phyloP scores from a whole-genome alignment of 768 basidiomycete genomes.

The Mrakia blollopis region DNA sequence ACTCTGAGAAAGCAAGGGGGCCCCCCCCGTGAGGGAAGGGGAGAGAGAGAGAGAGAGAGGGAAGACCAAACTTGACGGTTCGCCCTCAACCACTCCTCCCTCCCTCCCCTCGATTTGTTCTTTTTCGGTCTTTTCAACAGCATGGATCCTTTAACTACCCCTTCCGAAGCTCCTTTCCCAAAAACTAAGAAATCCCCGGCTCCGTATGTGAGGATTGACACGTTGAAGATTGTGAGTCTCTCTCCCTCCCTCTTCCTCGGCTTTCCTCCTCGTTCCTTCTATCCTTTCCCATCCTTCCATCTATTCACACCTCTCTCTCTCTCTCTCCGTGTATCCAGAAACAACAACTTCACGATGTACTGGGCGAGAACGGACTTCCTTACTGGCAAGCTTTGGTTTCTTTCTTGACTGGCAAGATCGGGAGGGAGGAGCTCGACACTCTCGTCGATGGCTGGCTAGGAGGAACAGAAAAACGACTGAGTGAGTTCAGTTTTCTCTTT shows the following conservation, averaged over 20 bases:
- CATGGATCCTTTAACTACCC: not conserved
- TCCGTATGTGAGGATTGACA: constrained; percentile 26
- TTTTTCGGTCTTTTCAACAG: too few relatives aligned
- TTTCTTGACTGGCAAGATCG: constrained; percentile 29
- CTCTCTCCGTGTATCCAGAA: constrained; percentile 13
- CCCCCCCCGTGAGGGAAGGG: too few relatives aligned
- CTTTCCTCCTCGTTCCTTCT: not conserved
- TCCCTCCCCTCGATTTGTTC: not conserved
- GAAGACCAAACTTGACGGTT: not conserved
- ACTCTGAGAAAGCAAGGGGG: not conserved
- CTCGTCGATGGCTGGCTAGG: constrained; percentile 16
- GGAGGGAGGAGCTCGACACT: constrained; percentile 30
- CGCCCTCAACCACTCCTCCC: not conserved
- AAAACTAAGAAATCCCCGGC: not conserved
- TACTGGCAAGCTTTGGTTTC: constrained; percentile 28
- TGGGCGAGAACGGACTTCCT: constrained; percentile 30
- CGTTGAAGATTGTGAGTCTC: constrained; percentile 23
- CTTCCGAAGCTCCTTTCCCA: not conserved
- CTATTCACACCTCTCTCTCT: not conserved
- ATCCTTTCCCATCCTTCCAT: constrained; percentile 3
- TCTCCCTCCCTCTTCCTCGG: not conserved
- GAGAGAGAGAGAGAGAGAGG: not conserved
- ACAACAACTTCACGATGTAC: constrained; percentile 29
- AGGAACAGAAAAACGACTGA: constrained; percentile 14
- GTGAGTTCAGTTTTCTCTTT: constrained; percentile 13